These are phyloP conservation scores for Geoglossum cookeanum DNA, from an alignment of 2,329 filamentous ascomycete genomes.

Conservation along the genomic window DNA sequence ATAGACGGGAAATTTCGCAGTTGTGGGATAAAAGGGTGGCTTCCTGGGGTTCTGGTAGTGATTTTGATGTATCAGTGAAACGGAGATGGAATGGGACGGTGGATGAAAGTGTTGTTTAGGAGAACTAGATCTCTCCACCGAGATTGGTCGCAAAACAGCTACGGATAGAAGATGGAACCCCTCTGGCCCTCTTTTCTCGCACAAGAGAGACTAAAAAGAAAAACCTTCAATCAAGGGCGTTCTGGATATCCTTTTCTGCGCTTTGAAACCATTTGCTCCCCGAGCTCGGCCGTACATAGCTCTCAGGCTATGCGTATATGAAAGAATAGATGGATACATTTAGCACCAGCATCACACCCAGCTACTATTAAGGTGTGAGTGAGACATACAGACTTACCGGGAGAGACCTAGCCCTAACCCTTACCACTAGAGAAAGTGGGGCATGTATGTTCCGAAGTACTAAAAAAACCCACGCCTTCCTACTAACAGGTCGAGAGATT, in stretches of 20 bases:
- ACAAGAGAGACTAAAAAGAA: constrained; percentile 27
- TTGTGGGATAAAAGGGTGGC: neutral
- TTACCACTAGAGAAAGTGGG: too few species aligned
- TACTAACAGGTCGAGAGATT: neutral
- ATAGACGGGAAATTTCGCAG: constrained; percentile 41
- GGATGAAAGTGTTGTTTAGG: neutral
- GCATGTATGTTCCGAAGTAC: neutral
- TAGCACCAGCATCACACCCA: constrained; percentile 18
- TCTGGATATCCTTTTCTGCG: constrained; percentile 67
- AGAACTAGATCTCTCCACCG: neutral
- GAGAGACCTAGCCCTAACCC: constrained; percentile 31
- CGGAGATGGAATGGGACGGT: neutral
- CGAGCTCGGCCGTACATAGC: neutral
- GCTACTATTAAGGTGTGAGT: constrained; percentile 26
- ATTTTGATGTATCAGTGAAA: constrained; percentile 14
- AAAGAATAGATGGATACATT: constrained; percentile 2
- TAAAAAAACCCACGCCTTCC: neutral
- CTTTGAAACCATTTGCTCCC: neutral
- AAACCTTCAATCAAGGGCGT: constrained; percentile 43
- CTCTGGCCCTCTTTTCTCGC: constrained; percentile 20
- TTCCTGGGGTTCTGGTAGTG: neutral
- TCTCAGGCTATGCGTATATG: neutral
- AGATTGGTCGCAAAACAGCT: constrained; percentile 25
- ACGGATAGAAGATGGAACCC: constrained; percentile 53
- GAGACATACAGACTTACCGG: constrained; percentile 42